A percentile compares a stretch with the other conserved stretches of the same genome.
Conservation (phyloP, 2,329 filamentous ascomycete genomes). For the Coniella vitis region DNA sequence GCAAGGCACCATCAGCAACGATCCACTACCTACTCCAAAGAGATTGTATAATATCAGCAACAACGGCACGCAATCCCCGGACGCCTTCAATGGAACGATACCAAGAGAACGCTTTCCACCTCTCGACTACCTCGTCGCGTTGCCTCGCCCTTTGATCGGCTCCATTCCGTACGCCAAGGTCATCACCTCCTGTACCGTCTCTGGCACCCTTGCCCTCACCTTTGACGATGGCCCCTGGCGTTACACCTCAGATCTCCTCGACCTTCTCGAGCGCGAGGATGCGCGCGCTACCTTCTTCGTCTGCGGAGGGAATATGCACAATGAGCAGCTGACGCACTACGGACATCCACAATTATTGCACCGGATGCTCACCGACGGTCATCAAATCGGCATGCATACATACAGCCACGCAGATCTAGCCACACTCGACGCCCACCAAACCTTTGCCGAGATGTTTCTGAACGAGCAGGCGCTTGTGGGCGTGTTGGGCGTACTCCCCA, state of each 20-base stretch:
- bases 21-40: not conserved
- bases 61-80: not conserved
- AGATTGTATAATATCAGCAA: not conserved
- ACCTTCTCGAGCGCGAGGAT: slow-evolving; percentile 50
- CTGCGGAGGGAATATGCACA: slow-evolving; percentile 42
- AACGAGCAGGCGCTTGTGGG: slow-evolving; percentile 39
- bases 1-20: slow-evolving; percentile 3
- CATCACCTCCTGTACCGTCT: slow-evolving; percentile 49
- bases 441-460: slow-evolving; percentile 33
- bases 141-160: slow-evolving; percentile 48
- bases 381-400: slow-evolving; percentile 42
- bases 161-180: slow-evolving; percentile 48
- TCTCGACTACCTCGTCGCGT: slow-evolving; percentile 21
- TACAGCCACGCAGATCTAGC: slow-evolving; percentile 38
- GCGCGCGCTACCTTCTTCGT: slow-evolving; percentile 65
- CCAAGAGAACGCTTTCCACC: not conserved
- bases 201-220: slow-evolving; percentile 57
- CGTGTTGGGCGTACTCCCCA: slow-evolving; percentile 38
- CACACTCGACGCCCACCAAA: slow-evolving; percentile 26
- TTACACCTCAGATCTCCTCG: slow-evolving; percentile 55
- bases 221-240: slow-evolving; percentile 60
- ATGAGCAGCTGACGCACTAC: slow-evolving; percentile 10
- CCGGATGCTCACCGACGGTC: slow-evolving; percentile 37
- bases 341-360: slow-evolving; percentile 27
- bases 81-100: not conserved